These are phyloP conservation scores for Lithohypha guttulata DNA, from an alignment of 2,329 filamentous ascomycete species.

Conservation along the genomic window DNA sequence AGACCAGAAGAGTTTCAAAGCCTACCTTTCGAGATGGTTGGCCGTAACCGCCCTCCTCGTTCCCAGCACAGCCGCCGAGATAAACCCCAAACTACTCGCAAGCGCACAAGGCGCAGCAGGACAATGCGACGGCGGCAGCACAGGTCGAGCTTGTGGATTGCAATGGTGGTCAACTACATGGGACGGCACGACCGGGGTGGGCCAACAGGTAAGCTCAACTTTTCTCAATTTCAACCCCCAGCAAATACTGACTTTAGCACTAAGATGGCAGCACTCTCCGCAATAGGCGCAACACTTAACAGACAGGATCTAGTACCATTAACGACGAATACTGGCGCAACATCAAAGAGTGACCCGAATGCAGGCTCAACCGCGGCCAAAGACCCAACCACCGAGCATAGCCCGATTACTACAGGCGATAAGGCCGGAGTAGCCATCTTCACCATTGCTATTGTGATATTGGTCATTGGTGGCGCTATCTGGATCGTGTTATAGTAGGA, in stretches of 20 bases:
- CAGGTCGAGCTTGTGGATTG: conserved; percentile 37
- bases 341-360: conserved; percentile 29
- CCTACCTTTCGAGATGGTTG: conserved; percentile 51
- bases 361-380: conserved; percentile 23
- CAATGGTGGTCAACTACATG: conserved; percentile 31
- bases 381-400: conserved; percentile 8
- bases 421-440: conserved; percentile 31
- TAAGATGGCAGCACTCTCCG: conserved; percentile 54
- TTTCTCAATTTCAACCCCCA: no score
- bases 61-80: conserved; percentile 40
- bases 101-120: conserved; percentile 45
- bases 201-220: conserved; percentile 33
- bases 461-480: conserved; percentile 16
- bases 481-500: conserved; percentile 13
- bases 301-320: conserved; percentile 36
- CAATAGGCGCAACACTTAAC: conserved; percentile 51
- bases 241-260: no score
- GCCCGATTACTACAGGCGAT: conserved; percentile 26
- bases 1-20: conserved; percentile 56
- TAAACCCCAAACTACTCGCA: conserved; percentile 41
- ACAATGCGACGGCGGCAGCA: conserved; percentile 40
- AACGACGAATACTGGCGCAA: conserved; percentile 49
- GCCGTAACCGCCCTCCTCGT: conserved; percentile 47
- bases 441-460: conserved; percentile 25
- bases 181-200: conserved; percentile 29